Conservation (phyloP, 2,329 filamentous ascomycete genomes). For the Aspergillus sp. region DNA sequence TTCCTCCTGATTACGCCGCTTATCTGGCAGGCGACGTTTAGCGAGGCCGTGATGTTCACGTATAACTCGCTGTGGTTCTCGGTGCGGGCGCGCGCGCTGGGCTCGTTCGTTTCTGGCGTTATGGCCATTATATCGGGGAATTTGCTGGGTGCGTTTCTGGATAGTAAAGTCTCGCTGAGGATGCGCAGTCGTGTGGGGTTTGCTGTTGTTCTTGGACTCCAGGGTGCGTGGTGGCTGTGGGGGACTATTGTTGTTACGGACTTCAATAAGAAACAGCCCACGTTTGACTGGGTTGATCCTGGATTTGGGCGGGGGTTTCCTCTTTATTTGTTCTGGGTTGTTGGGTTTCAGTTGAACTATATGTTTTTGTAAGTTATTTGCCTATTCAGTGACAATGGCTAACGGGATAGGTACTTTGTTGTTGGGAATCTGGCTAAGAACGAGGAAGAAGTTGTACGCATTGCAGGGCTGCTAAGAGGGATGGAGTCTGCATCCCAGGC, state of each 20-base stretch:
- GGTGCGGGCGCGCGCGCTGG: slow-evolving; percentile 67
- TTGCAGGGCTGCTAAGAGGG: slow-evolving; percentile 66
- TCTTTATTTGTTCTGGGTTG: slow-evolving; percentile 66
- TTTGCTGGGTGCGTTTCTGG: slow-evolving; percentile 64
- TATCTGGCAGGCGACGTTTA: slow-evolving; percentile 70
- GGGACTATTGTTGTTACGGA: slow-evolving; percentile 64
- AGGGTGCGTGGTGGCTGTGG: slow-evolving; percentile 74
- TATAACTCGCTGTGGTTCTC: slow-evolving; percentile 68
- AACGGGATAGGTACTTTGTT: slow-evolving; percentile 62
- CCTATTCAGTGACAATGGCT: not conserved
- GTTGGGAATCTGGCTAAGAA: slow-evolving; percentile 64
- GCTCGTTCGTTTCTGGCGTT: slow-evolving; percentile 69
- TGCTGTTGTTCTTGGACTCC: slow-evolving; percentile 49
- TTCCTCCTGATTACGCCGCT: slow-evolving; percentile 67
- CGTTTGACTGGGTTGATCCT: slow-evolving; percentile 63
- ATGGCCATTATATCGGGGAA: slow-evolving; percentile 67
- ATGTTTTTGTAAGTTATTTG: slow-evolving; percentile 58
- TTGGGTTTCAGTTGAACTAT: slow-evolving; percentile 72
- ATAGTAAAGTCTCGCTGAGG: slow-evolving; percentile 58
- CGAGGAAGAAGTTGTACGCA: slow-evolving; percentile 65
- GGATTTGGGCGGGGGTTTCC: slow-evolving; percentile 68
- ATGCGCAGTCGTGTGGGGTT: slow-evolving; percentile 58
- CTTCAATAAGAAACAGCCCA: slow-evolving; percentile 58
- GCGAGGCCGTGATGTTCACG: slow-evolving; percentile 72
- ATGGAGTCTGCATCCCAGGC: slow-evolving; percentile 74